Evolutionary conservation across 768 basidiomycete genomes (phyloP).

Genomic region (Albatrellus ellisii): DNA sequence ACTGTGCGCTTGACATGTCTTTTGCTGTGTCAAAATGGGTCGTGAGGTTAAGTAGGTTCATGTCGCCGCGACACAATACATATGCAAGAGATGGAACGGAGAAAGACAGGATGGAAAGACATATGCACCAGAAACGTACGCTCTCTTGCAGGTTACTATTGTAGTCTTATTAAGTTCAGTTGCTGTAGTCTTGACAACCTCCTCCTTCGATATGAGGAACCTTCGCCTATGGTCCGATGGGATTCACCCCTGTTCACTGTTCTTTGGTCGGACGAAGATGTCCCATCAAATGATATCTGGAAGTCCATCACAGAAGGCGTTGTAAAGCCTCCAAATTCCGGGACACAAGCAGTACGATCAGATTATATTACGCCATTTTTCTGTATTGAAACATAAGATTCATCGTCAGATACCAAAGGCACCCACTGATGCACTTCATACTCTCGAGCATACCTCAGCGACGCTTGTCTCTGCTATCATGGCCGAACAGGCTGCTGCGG

Average conservation of each 20-base stretch:
- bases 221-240: constrained; percentile 98
- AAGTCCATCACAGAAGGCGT: constrained; percentile 63
- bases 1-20: no score
- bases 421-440: constrained; percentile 77
- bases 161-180: constrained; percentile 9
- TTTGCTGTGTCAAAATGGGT: background rate
- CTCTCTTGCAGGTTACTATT: background rate
- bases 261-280: constrained; percentile 53
- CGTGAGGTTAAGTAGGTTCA: constrained; percentile 40
- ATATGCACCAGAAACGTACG: constrained; percentile 66
- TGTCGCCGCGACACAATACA: constrained; percentile 60
- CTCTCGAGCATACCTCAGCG: constrained; percentile 69
- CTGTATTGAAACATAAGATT: background rate
- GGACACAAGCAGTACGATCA: constrained; percentile 53
- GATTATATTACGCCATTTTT: background rate
- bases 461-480: constrained; percentile 62
- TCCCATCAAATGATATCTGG: constrained; percentile 67
- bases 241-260: constrained; percentile 91
- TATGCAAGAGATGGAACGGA: constrained; percentile 68
- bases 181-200: constrained; percentile 67
- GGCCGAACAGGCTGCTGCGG: constrained; percentile 41
- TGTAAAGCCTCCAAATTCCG: constrained; percentile 81
- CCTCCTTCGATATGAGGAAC: constrained; percentile 84
- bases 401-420: constrained; percentile 55
- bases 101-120: constrained; percentile 29